A percentile compares a stretch with the other conserved stretches of the same genome.
Evolutionary conservation across 768 basidiomycete species (phyloP).

Genomic region (Podaxis rugospora): DNA sequence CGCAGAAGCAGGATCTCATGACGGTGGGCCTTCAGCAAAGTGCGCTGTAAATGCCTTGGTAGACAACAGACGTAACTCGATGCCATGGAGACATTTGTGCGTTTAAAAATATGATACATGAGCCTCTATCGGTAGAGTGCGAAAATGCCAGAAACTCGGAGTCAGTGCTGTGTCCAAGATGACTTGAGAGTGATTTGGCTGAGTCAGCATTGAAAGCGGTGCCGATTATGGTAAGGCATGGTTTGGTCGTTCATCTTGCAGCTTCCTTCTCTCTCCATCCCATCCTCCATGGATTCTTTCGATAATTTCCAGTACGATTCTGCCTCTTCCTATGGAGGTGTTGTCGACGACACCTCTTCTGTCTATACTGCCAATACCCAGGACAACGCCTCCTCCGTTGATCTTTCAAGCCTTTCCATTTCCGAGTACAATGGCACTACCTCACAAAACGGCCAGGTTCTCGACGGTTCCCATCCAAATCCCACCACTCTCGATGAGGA

Average conservation of each 20-base stretch:
- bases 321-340: constrained; percentile 76
- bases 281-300: constrained; percentile 65
- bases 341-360: constrained; percentile 78
- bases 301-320: constrained; percentile 86
- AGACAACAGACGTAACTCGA: not conserved
- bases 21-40: not conserved
- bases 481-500: constrained; percentile 63
- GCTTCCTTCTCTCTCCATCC: constrained; percentile 6
- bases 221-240: constrained; percentile 15
- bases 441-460: constrained; percentile 19
- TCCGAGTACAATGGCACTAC: constrained; percentile 51
- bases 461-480: constrained; percentile 2
- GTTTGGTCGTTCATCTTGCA: not conserved
- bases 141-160: not conserved
- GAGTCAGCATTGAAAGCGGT: constrained; percentile 15
- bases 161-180: not conserved
- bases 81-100: too few relatives aligned
- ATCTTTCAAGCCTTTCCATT: constrained; percentile 65
- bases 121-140: too few relatives aligned
- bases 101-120: too few relatives aligned
- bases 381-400: constrained; percentile 53
- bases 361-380: constrained; percentile 73
- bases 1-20: not conserved
- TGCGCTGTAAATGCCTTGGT: not conserved
- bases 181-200: constrained; percentile 10